Evolutionary conservation across 768 basidiomycete genomes (phyloP), one percentile per base, ranked within the genome.

Genomic region (Collybiopsis luxurians): DNA sequence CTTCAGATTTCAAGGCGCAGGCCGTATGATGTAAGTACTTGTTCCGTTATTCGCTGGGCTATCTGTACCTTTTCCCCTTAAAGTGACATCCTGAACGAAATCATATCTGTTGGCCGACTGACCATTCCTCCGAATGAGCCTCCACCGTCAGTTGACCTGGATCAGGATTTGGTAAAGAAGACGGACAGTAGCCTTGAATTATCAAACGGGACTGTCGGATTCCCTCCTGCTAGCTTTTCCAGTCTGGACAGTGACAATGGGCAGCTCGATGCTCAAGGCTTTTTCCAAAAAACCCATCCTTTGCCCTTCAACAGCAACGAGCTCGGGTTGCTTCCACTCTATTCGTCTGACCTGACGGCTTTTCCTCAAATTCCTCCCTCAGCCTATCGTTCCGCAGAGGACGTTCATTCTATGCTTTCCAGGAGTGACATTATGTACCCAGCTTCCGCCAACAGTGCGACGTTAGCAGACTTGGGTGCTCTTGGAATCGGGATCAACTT

Each of bases 1-100:
- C n/a, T 2, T 2, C 36, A 80, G 79, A 49, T 82, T 73, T 75
- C 78, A 79, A 48, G 70, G 74, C 0, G 69, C 78, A 2, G 80
- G 80, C 17, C 70, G 79, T 46, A 61, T 82, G 38, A 78, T 79
- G 80, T 82, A 46, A 43, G 79, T 66, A 34, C 12, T 23, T 13
- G 27, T 38, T 15, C 11, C 19, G 17, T 50, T n/a, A n/a, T n/a
- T n/a, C n/a, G n/a, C n/a, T n/a, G n/a, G n/a, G n/a, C n/a, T n/a
- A n/a, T n/a, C n/a, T n/a, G n/a, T n/a, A n/a, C n/a, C 38, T 12
- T 42, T 2, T 28, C 17, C 48, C 21, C n/a, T n/a, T n/a, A n/a
- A n/a, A 54, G 53, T 19, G 53, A 51, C n/a, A 39, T 51, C 24
- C 31, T 54, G 23, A 54, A 43, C 27, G 42, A 4, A 27, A 45